A percentile compares a stretch with the other conserved stretches of the same genome.
Evolutionary conservation across 305 asterid species (phyloP).

Genomic region (Fraxinus velutina): DNA sequence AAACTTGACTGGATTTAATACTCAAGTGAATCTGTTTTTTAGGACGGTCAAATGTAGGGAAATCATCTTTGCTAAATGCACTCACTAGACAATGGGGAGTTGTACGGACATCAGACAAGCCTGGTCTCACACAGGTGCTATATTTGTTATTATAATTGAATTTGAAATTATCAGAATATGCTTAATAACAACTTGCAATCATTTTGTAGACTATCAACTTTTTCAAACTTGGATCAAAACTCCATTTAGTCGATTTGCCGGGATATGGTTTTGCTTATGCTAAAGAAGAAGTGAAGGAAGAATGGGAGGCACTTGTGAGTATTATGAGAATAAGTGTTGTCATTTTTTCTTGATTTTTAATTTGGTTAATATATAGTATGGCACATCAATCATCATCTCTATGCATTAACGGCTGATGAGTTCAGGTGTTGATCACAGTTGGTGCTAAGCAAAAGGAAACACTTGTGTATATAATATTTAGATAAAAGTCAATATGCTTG

Average conservation of each 20-base stretch:
- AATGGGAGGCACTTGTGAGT: constrained; percentile 99
- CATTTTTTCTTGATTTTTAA: constrained; percentile 4
- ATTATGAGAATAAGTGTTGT: constrained; percentile 26
- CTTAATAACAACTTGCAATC: constrained; percentile 24
- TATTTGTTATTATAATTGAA: constrained; percentile 21
- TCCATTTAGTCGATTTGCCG: constrained; percentile 88
- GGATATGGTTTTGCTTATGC: constrained; percentile 99
- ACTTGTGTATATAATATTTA: not conserved
- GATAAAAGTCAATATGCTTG: not conserved
- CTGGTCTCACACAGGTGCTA: constrained; percentile 92
- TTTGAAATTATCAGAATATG: constrained; percentile 18
- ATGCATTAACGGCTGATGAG: constrained; percentile 4
- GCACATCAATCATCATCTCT: not conserved
- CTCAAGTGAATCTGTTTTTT: constrained; percentile 22
- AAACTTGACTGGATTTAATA: constrained; percentile 14
- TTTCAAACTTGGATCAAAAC: constrained; percentile 78
- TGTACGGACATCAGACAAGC: constrained; percentile 95
- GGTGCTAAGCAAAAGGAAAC: constrained; percentile 9
- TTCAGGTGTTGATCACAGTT: constrained; percentile 3
- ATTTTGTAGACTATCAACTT: constrained; percentile 73
- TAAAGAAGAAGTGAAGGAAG: constrained; percentile 91
- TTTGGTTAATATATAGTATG: not conserved
- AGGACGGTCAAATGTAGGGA: constrained; percentile 98
- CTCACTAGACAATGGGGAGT: constrained; percentile 98
- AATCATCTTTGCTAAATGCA: constrained; percentile 86